Evolutionary conservation across 805 yeast genomes (phyloP).

Genomic region (Clavispora phyllophila): DNA sequence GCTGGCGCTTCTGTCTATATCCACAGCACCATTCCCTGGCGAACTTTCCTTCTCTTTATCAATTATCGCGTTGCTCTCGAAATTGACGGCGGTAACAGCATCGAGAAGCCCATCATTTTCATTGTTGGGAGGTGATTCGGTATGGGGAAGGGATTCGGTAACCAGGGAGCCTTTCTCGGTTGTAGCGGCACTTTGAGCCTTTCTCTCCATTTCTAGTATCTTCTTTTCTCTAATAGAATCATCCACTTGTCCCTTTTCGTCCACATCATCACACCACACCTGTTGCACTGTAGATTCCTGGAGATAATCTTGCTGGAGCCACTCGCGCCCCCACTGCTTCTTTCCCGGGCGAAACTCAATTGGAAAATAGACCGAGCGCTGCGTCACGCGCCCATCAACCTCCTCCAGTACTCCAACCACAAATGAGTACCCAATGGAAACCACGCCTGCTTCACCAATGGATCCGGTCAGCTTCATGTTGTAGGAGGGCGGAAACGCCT

Average conservation of each 20-base stretch:
- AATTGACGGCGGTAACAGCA: too few relatives aligned
- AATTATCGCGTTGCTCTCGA: too few relatives aligned
- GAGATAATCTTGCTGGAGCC: slow-evolving; percentile 26
- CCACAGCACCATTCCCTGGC: too few relatives aligned
- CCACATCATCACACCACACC: slow-evolving; percentile 19
- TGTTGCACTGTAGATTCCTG: slow-evolving; percentile 22
- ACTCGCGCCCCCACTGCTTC: slow-evolving; percentile 21
- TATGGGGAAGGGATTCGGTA: too few relatives aligned
- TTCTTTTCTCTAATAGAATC: background rate
- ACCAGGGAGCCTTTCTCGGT: too few relatives aligned
- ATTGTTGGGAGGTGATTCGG: too few relatives aligned
- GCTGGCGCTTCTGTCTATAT: too few relatives aligned
- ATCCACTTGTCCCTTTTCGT: background rate
- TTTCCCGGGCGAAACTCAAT: slow-evolving; percentile 22
- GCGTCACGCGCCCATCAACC: slow-evolving; percentile 9
- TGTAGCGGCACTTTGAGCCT: background rate
- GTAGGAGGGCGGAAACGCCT: slow-evolving; percentile 35
- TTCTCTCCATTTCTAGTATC: background rate
- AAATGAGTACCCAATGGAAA: slow-evolving; percentile 33
- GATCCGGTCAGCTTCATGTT: slow-evolving; percentile 38
- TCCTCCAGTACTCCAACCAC: slow-evolving; percentile 29
- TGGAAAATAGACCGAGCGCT: slow-evolving; percentile 33
- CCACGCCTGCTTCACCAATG: slow-evolving; percentile 34
- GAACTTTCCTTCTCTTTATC: too few relatives aligned
- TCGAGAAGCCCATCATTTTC: background rate